Base-by-base conservation (phyloP, 2,329 filamentous ascomycete genomes). In the Cercospora sp. region DNA sequence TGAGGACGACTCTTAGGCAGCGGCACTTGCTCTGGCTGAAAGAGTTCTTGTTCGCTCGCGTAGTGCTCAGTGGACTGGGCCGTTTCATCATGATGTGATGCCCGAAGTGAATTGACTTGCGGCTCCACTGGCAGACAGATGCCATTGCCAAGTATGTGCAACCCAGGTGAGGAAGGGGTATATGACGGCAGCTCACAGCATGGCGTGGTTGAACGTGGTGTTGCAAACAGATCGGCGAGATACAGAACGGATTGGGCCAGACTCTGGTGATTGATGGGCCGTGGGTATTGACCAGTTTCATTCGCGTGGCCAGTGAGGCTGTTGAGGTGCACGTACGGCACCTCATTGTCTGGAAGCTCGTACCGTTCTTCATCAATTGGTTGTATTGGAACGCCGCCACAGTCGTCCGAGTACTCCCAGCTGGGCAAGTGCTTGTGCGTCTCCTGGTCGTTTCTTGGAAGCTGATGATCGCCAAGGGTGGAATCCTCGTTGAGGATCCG, bases 301-400 rank as follows among this genome's bases (percentile, higher is more conserved):
- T 75, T 75, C 5, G 71, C 66, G 51, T 68, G 57, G 16, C 74
- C 75, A 45, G 69, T 71, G 40, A 77, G 68, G 57, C 72, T 75
- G 66, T 77, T 77, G 51, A 67, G 67, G 43, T 77, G 75, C 2
- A 75, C 73, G 59, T 75, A 74, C 3, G 74, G 74, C 4, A 74
- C 28, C 58, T 70, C 72, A 10, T 57, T 69, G 30, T 66, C 65
- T 12, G 74, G 72, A 16, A 74, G 71, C 67, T 77, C 74, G 28
- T n/a, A 21, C 12, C 49, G 34, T 10, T 57, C 40, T 16, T 61
- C 30, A 21, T 30, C 6, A 3, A 21, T 16, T n/a, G 55, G 18
- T 24, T 26, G 3, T 43, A 66, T 59, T 2, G 68, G 55, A 18
- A 65, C 62, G 26, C 65, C 63, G 18, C 62, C 61, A 13, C 61